Evolutionary conservation across 2,329 filamentous ascomycete genomes (phyloP).

Genomic region (Pezicula radicicola): DNA sequence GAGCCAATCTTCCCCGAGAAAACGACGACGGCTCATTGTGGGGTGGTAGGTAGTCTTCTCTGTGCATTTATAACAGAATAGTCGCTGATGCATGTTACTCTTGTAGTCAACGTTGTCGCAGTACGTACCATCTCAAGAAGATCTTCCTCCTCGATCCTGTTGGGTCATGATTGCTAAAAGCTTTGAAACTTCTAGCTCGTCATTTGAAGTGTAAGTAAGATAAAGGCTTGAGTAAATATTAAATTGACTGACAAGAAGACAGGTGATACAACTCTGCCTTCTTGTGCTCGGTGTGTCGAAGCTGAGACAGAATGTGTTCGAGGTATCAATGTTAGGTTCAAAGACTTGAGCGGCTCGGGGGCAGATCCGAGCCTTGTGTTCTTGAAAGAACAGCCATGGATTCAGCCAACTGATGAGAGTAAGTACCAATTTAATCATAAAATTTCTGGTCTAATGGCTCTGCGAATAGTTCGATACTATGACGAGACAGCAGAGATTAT

Average conservation of each 20-base stretch:
- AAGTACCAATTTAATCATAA: background rate
- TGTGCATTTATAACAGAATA: no score
- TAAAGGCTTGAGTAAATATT: no score
- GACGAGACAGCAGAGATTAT: background rate
- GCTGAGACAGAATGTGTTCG: background rate
- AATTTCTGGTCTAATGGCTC: background rate
- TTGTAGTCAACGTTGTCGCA: no score
- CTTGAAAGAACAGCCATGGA: background rate
- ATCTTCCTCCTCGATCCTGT: no score
- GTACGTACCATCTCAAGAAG: no score
- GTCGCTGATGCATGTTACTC: no score
- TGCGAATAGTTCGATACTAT: background rate
- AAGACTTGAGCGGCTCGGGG: no score
- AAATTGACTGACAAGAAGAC: background rate
- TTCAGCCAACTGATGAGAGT: background rate
- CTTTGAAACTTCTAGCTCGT: background rate
- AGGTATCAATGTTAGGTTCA: background rate
- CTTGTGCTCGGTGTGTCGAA: background rate
- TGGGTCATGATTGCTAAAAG: no score
- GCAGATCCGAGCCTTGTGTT: background rate
- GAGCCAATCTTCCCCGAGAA: no score
- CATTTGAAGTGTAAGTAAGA: background rate
- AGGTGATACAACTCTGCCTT: background rate
- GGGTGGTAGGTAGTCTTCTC: no score
- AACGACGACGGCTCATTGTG: no score